Base-by-base conservation (phyloP, 2,329 filamentous ascomycete genomes). In the Phoma sp. region DNA sequence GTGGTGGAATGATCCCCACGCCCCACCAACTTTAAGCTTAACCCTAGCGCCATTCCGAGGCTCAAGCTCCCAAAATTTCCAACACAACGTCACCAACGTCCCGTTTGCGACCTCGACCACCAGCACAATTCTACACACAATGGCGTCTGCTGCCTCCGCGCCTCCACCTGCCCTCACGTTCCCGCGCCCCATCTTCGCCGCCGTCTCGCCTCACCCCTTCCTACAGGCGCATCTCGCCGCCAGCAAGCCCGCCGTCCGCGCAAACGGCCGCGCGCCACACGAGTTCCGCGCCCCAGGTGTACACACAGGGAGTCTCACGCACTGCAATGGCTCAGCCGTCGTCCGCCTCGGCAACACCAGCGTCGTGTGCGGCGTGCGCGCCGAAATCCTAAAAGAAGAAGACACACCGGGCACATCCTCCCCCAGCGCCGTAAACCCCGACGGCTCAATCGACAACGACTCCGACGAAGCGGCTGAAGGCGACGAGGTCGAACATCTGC, bases 361-460 rank as follows among this genome's bases (percentile, higher is more conserved):
- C 1, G 91, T 93, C n/a, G 93, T 99, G 30, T 97, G 93, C 72
- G 95, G 93, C 52, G 87, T 99, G 17, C 87, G 93, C 37, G 93
- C 84, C 46, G 95, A 99, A 77, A 87, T 96, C 6, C 80, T 99
- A 21, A 82, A 87, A 40, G 87, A 89, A 2, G 83, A 84, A 42
- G 87, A 91, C 71, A 91, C 96, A 54, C 87, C 88, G 40, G 87
- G 85, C 65, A 89, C 85, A 53, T 74, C 77, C 65, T 53, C 74
- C 30, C 57, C 56, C 10, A 47, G 49, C 17, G 38, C 29, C 15
- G 14, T 40, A 14, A 32, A 30, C 32, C 37, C 47, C 6, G 23
- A 36, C 23, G 38, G 37, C 21, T 49, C 47, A 4, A 59, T 56
- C 1, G 47, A 53, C 1, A 56, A 56, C 1, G 59, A 66, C 7